Evolutionary conservation across 306 rosid species (phyloP), one percentile per base, ranked within the genome.

Genomic region (Malus sieversii): DNA sequence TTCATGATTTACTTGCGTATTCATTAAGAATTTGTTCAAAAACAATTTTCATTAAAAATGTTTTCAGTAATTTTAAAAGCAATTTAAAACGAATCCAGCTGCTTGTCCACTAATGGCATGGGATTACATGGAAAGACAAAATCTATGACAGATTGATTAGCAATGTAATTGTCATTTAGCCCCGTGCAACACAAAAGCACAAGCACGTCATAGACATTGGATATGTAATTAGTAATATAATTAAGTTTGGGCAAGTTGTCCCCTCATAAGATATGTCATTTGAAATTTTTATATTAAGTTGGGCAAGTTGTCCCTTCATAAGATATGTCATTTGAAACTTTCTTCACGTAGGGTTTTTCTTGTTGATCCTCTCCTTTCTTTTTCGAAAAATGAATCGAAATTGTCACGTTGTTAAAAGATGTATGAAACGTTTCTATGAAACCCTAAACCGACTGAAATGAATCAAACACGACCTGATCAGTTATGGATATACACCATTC

Each of bases 141-240:
- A 58, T 58, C 38, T 14, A 27, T 27, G 38, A 27, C 38, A 61
- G 4, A 30, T 18, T 32, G 68, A 64, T 63, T 64, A 8, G 53
- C 72, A 40, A 53, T 30, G 25, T 35, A 32, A 15, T 38, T 76
- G 68, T 76, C 74, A 68, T 76, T 67, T 38, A 52, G 42, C 79
- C 71, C 30, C 72, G 52, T 76, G 79, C 58, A 66, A 35, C 73
- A 35, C 66, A 67, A 76, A 66, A 66, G 12, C 60, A 58, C 32
- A 68, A 57, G 68, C 7, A 8, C 15, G 68, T 0, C n/a, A 64
- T 16, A 19, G 20, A 18, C 8, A 18, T 63, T 5, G 23, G 25
- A 57, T 57, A 4, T 9, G 16, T 23, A 61, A 11, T 23, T 23
- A 59, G 8, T n/a, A 57, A 23, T 58, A 58, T 10, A n/a, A 58